Evolutionary conservation across 1,139 yeast species (phyloP), one percentile per base, ranked within the genome.

Genomic region (Hyphopichia wangnamkhiaoensis): DNA sequence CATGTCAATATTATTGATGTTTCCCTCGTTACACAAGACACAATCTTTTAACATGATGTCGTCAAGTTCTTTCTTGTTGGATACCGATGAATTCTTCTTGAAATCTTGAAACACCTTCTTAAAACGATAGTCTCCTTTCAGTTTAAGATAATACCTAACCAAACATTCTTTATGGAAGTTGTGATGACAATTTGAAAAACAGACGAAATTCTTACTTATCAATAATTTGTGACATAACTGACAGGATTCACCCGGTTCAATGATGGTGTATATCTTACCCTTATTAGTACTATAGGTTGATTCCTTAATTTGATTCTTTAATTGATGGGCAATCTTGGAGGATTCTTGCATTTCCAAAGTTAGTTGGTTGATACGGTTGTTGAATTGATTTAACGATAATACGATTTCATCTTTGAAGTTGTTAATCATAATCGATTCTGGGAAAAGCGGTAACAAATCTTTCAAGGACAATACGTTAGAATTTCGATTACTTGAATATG

Each of bases 121-220:
- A 44, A 84, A 73, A 35, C 80, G 74, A 54, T 83, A 84, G 53
- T 89, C 89, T 27, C 83, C 80, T 9, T 85, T 81, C 62, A 61
- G 65, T 39, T 74, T 70, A 39, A 84, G 58, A 31, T 84, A 76
- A 28, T 66, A 66, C 41, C 80, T 76, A 4, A 86, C 76, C 20
- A 90, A 62, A 62, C 98, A 94, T 53, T 90, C 96, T 41, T 84
- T 83, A 58, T 94, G 98, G 65, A 87, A 86, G 6, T 88, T 81
- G 61, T 93, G 98, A 44, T 80, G 85, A 56, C 98, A 93, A 42
- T 68, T 71, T 0, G 97, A 96, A 56, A 90, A 93, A 9, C 84
- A 80, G 37, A 85, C 74, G 53, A 90, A 91, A 52, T 84, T 83
- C 42, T 91, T 78, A 4, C 82, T 76, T 3, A 89, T 76, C 34